Base-by-base conservation (phyloP, 257 asterid genomes). In the Agastache rugosa region DNA sequence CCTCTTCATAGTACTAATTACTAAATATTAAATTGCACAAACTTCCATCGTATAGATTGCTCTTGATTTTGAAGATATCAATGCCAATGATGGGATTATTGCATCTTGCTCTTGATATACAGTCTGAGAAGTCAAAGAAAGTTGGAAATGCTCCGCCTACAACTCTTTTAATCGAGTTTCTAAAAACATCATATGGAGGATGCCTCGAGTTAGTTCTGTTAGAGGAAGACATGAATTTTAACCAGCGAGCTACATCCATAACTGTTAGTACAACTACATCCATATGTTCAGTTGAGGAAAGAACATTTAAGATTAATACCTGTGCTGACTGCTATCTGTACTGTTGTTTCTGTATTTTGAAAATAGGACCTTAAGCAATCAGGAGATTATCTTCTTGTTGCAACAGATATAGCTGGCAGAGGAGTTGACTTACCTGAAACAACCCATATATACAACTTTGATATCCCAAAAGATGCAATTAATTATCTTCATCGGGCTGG, bases 401-500 rank as follows among this genome's bases (percentile, higher is more conserved):
- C 99, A 76, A 94, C 97, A 50, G 97, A 94, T 75, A 90, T 93
- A 75, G 97, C 96, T 67, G 94, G 88, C 60, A 86, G 83, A 82
- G 96, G 99, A 37, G 88, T 92, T 64, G 97, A 94, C 83, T 85
- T 94, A 47, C 97, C 99, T 4, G 95, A 90, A 78, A 94, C 97
- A 39, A 92, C 97, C 53, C 97, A 92, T 76, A 87, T 94, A 63
- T 94, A 94, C 87, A 92, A 94, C 87, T 90, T 94, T 76, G 95
- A 90, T 80, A 86, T 87, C 71, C 97, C 99, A 56, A 92, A 84
- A 81, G 93, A 90, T 87, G 99, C 93, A n/a, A 78, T 87, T 50
- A 83, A 77, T 79, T 94, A 94, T 78, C 99, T 94, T 76, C 99
- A 94, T 78, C 91, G 99, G 58, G 99, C 97, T 41, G 99, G 99